Percentiles rank a stretch among this genome's conserved stretches.
Conservation (phyloP, 345 rosid species). For the Rubroshorea leprosula region DNA sequence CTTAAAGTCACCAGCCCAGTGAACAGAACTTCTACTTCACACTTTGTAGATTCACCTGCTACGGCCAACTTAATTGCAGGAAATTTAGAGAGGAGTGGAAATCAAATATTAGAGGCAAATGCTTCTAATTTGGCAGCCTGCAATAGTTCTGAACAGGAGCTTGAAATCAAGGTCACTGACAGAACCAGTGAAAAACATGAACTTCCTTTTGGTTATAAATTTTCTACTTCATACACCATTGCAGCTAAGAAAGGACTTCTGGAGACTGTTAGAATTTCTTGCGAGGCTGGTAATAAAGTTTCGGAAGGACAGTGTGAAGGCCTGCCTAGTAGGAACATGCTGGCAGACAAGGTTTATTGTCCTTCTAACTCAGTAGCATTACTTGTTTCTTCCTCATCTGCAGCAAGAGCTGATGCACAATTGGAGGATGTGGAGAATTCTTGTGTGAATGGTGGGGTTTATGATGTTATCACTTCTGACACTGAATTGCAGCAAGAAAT, state of each 20-base stretch:
- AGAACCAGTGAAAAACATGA: conserved; percentile 17
- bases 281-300: conserved; percentile 13
- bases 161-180: conserved; percentile 19
- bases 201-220: conserved; percentile 8
- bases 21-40: conserved; percentile 25
- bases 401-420: conserved; percentile 9
- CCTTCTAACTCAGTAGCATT: conserved; percentile 9
- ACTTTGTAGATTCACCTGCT: conserved; percentile 20
- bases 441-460: conserved; percentile 20
- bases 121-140: no score
- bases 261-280: conserved; percentile 4
- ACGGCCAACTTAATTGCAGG: conserved; percentile 20
- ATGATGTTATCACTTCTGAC: conserved; percentile 19
- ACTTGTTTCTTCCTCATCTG: conserved; percentile 8
- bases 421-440: conserved; percentile 18
- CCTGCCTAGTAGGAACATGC: conserved; percentile 9
- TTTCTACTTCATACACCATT: neutral
- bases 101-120: conserved; percentile 19
- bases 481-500: conserved; percentile 27
- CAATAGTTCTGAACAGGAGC: no score
- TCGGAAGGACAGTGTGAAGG: conserved; percentile 13
- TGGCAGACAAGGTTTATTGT: conserved; percentile 8
- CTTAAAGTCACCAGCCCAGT: conserved; percentile 27
- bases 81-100: conserved; percentile 19
- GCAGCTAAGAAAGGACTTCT: conserved; percentile 12